These are phyloP conservation scores for Lachancea meyersii DNA, from an alignment of 805 yeast genomes.

Conservation along the genomic window DNA sequence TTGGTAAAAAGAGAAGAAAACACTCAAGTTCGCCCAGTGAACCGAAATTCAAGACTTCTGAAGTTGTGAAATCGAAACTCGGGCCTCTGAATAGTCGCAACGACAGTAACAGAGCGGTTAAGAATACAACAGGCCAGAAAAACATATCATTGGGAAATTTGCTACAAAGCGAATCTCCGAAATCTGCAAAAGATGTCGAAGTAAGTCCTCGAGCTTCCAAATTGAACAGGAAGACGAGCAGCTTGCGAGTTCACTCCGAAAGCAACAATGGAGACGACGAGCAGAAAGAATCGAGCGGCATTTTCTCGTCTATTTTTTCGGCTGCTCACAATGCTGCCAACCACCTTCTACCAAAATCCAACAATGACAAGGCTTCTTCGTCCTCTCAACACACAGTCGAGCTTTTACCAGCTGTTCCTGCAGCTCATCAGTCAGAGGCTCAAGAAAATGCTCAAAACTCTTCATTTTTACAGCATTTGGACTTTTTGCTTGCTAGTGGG, in stretches of 20 bases:
- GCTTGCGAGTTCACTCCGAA: background rate
- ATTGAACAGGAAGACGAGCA: conserved; percentile 2
- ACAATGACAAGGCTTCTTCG: conserved; percentile 1
- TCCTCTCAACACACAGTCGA: background rate
- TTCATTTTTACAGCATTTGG: conserved; percentile 35
- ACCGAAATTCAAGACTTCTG: conserved; percentile 1
- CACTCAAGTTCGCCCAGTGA: background rate
- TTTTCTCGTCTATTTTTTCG: conserved; percentile 39
- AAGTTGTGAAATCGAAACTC: conserved; percentile 3
- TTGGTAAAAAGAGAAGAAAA: conserved; percentile 16
- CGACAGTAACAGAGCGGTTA: background rate
- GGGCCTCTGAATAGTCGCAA: background rate
- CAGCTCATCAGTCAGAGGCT: background rate
- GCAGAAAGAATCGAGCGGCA: conserved; percentile 23
- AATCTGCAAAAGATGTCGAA: background rate
- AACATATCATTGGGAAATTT: background rate
- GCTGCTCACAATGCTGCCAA: conserved; percentile 45
- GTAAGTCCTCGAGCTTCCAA: background rate
- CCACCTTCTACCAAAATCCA: conserved; percentile 13
- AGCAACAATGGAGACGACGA: background rate
- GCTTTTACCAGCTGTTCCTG: background rate
- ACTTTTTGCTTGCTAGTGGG: conserved; percentile 28
- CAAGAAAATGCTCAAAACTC: conserved; percentile 13
- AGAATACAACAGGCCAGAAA: background rate
- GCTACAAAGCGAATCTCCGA: background rate